Evolutionary conservation across 2,329 filamentous ascomycete genomes (phyloP).

Genomic region (Geosmithia morbida): DNA sequence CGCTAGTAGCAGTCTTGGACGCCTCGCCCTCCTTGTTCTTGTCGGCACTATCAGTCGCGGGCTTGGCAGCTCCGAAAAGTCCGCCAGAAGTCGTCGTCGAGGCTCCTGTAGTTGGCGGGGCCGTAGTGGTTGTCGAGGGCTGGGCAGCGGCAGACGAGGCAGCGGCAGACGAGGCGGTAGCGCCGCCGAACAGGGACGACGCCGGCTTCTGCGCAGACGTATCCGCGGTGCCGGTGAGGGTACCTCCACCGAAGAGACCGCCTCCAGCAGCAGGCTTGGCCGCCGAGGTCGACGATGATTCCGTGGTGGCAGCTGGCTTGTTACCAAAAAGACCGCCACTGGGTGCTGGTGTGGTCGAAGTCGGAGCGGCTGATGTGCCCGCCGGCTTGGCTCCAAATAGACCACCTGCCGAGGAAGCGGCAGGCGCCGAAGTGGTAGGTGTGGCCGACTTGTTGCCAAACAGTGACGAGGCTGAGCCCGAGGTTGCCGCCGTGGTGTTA

Average conservation of each 20-base stretch:
- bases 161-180: slow-evolving; percentile 8
- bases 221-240: neutral
- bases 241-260: slow-evolving; percentile 2
- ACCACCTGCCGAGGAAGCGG: slow-evolving; percentile 7
- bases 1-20: slow-evolving; percentile 7
- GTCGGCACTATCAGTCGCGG: slow-evolving; percentile 11
- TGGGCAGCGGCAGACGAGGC: slow-evolving; percentile 8
- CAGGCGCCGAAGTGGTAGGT: slow-evolving; percentile 8
- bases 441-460: slow-evolving; percentile 2
- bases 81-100: slow-evolving; percentile 12
- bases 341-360: neutral
- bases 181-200: neutral
- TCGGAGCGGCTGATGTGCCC: slow-evolving; percentile 5
- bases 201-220: neutral
- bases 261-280: slow-evolving; percentile 6
- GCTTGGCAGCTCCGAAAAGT: slow-evolving; percentile 3
- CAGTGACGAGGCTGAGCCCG: neutral
- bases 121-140: slow-evolving; percentile 12
- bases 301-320: neutral
- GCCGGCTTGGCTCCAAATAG: slow-evolving; percentile 9
- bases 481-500: neutral
- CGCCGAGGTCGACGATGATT: neutral
- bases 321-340: slow-evolving; percentile 1
- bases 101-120: slow-evolving; percentile 18
- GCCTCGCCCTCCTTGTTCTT: slow-evolving; percentile 10